phyloP scores from a whole-genome alignment of 495 filamentous ascomycete species.

The Daldinia childiae region DNA sequence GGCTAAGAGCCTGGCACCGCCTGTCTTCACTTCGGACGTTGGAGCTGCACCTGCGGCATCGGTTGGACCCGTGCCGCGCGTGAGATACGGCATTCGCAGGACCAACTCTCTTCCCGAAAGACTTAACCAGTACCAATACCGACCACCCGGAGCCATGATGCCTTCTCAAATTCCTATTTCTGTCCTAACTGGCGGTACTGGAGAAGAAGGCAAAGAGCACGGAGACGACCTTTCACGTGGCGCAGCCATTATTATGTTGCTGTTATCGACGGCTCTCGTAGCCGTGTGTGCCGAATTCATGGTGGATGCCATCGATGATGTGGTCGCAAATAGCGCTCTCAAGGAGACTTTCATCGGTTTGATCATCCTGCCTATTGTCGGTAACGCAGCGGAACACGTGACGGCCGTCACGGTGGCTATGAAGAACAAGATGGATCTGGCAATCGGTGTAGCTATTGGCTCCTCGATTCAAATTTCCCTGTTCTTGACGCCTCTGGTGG shows the following conservation, averaged over 20 bases:
- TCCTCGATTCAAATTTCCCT: constrained; percentile 89
- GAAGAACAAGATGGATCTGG: constrained; percentile 97
- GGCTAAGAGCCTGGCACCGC: constrained; percentile 55
- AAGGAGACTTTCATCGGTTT: constrained; percentile 86
- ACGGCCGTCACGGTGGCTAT: constrained; percentile 86
- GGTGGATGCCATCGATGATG: constrained; percentile 78
- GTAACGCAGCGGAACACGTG: constrained; percentile 92
- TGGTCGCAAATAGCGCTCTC: constrained; percentile 69
- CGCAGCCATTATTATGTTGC: constrained; percentile 75
- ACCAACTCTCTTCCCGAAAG: constrained; percentile 82
- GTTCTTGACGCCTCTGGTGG: constrained; percentile 88
- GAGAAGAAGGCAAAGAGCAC: constrained; percentile 56
- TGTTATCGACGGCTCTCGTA: constrained; percentile 80
- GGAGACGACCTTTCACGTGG: constrained; percentile 72
- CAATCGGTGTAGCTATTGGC: constrained; percentile 89
- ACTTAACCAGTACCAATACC: constrained; percentile 63
- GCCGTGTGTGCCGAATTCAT: constrained; percentile 90
- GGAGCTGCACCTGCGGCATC: constrained; percentile 31
- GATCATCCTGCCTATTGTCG: constrained; percentile 89
- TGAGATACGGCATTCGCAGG: constrained; percentile 71
- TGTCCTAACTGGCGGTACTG: constrained; percentile 44
- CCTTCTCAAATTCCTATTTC: constrained; percentile 52
- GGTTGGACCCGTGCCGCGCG: constrained; percentile 60
- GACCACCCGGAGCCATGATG: constrained; percentile 53
- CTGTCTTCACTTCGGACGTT: constrained; percentile 52